Base-by-base conservation (phyloP, 257 asterid species). In the Perilla frutescens region DNA sequence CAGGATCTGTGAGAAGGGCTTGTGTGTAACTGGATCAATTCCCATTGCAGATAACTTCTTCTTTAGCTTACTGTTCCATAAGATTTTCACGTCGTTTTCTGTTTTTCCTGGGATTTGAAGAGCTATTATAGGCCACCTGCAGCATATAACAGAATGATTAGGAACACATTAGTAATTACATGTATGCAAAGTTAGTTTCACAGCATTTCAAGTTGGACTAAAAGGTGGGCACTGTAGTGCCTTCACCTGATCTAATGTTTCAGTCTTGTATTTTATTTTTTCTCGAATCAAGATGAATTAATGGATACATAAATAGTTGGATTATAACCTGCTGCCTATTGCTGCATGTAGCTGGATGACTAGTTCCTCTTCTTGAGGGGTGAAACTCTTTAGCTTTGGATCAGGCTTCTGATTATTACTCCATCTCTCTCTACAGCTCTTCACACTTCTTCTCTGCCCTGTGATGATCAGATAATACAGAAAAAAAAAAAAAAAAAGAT, bases 11-110 rank as follows among this genome's bases (percentile, higher is more conserved):
- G 98, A 91, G 83, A 88, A 93, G 6, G 98, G 97, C 61, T 88
- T 89, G 67, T 91, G 98, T 9, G 98, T 93, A 4, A 91, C 90
- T 0, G 96, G 98, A 83, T 93, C 98, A 31, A 93, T 93, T 39
- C 98, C 97, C 89, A 89, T 88, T 51, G 97, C 96, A 0, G 94
- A 81, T 0, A 93, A 95, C 83, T 86, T 93, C 88, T 91, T 93
- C 45, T 91, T 86, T 9, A 93, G 72, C 53, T 88, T 93, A 3
- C 88, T 87, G 81, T 93, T 93, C 98, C 98, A 93, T 4, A 88
- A 53, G 70, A 75, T 75, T 71, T 93, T 91, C 66, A 89, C 95
- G 48, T 91, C 98, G 44, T 64, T 82, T 15, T 91, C 97, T 3
- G 95, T 85, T 81, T 84, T 86, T 34, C 92, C 98, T 0, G 91